Conservation (phyloP, 2,329 filamentous ascomycete species). For the Ascochyta lentis region DNA sequence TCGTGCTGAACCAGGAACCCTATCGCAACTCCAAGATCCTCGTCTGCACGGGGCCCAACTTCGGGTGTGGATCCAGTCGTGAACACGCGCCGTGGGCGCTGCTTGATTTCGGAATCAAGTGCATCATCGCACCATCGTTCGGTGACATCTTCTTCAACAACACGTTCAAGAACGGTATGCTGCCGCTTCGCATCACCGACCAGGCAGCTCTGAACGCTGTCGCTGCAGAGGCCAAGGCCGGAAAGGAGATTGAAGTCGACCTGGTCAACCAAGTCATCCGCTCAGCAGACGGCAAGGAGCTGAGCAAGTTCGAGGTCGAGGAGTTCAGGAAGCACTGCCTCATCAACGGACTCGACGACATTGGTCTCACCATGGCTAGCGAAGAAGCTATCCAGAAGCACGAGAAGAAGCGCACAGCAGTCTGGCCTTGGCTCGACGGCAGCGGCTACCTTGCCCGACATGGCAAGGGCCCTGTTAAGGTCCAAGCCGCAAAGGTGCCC, state of each 20-base stretch:
- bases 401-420: constrained; percentile 75
- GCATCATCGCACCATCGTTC: constrained; percentile 85
- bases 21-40: constrained; percentile 87
- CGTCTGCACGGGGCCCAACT: constrained; percentile 90
- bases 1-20: constrained; percentile 88
- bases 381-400: constrained; percentile 87
- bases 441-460: constrained; percentile 74
- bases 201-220: constrained; percentile 71
- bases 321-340: constrained; percentile 94
- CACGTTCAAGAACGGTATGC: constrained; percentile 99
- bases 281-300: constrained; percentile 72
- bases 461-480: constrained; percentile 64
- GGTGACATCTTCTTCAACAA: constrained; percentile 99
- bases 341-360: constrained; percentile 92
- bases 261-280: constrained; percentile 84
- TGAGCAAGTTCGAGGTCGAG: constrained; percentile 86
- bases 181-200: constrained; percentile 80
- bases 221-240: constrained; percentile 77
- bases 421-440: constrained; percentile 92
- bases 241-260: constrained; percentile 87
- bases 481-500: constrained; percentile 73
- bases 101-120: constrained; percentile 94
- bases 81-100: constrained; percentile 98
- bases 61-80: constrained; percentile 89
- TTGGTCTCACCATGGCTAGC: constrained; percentile 90